Conservation (phyloP, 2,329 filamentous ascomycete species). For the Xylariaceae sp. region DNA sequence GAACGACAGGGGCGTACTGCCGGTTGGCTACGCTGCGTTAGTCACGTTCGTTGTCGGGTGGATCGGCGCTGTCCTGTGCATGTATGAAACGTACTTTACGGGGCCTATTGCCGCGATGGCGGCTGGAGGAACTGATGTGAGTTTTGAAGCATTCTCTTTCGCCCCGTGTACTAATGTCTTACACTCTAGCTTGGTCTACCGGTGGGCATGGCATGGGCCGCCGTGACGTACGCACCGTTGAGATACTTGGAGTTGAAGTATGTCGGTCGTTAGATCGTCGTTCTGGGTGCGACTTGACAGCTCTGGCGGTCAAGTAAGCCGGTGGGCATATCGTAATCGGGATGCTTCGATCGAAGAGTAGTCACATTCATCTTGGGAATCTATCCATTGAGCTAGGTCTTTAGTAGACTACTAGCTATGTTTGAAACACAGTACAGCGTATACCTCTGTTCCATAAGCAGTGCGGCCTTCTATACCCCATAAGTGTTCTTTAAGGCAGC, state of each 20-base stretch:
- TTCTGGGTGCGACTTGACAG: too few relatives aligned
- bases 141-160: constrained; percentile 1
- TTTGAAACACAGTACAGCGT: too few relatives aligned
- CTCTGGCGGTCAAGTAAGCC: too few relatives aligned
- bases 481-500: too few relatives aligned
- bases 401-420: too few relatives aligned
- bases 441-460: too few relatives aligned
- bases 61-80: constrained; percentile 60
- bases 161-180: background rate
- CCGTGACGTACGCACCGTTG: constrained; percentile 4
- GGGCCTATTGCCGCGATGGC: constrained; percentile 44
- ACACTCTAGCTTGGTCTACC: constrained; percentile 4
- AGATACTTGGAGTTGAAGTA: constrained; percentile 6
- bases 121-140: constrained; percentile 7
- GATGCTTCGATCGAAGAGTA: too few relatives aligned
- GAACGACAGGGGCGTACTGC: constrained; percentile 55
- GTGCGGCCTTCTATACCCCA: too few relatives aligned
- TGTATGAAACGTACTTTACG: constrained; percentile 67
- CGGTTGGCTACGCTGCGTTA: constrained; percentile 58
- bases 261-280: constrained; percentile 7
- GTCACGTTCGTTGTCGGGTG: constrained; percentile 60
- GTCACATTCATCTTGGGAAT: too few relatives aligned
- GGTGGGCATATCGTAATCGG: too few relatives aligned
- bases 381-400: too few relatives aligned
- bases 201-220: constrained; percentile 2